These are phyloP conservation scores for Sicyos baderoa DNA, from an alignment of 306 rosid genomes.

Conservation along the genomic window DNA sequence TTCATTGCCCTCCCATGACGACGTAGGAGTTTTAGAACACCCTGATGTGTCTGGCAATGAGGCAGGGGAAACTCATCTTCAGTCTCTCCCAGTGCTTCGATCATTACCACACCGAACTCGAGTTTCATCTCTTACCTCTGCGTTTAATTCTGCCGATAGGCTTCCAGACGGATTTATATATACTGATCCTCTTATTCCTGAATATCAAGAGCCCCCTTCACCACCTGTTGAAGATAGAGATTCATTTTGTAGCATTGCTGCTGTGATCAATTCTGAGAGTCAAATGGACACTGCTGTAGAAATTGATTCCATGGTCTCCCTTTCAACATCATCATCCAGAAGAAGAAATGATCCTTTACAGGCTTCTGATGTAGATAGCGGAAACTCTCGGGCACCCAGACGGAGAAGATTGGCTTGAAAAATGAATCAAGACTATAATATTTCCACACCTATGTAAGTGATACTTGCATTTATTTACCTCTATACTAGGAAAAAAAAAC, in stretches of 20 bases:
- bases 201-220: conserved; percentile 54
- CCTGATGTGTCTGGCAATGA: conserved; percentile 32
- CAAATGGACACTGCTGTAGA: conserved; percentile 84
- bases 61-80: conserved; percentile 44
- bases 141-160: conserved; percentile 59
- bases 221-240: conserved; percentile 81
- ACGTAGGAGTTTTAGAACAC: conserved; percentile 51
- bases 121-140: conserved; percentile 48
- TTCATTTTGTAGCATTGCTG: conserved; percentile 84
- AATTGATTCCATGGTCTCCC: conserved; percentile 80
- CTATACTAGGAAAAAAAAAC: conserved; percentile 1
- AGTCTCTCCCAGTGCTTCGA: conserved; percentile 45
- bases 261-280: conserved; percentile 78
- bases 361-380: conserved; percentile 77
- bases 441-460: conserved; percentile 16
- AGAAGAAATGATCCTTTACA: conserved; percentile 70
- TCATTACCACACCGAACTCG: conserved; percentile 51
- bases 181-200: conserved; percentile 33
- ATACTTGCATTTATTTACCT: conserved; percentile 13
- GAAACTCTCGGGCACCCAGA: conserved; percentile 83
- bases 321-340: conserved; percentile 87
- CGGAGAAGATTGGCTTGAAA: conserved; percentile 70
- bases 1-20: conserved; percentile 33
- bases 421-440: not conserved
- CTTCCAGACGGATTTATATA: conserved; percentile 56